Base-by-base conservation (phyloP, 148 eudicot genomes). In the Heliosperma pusillum region DNA sequence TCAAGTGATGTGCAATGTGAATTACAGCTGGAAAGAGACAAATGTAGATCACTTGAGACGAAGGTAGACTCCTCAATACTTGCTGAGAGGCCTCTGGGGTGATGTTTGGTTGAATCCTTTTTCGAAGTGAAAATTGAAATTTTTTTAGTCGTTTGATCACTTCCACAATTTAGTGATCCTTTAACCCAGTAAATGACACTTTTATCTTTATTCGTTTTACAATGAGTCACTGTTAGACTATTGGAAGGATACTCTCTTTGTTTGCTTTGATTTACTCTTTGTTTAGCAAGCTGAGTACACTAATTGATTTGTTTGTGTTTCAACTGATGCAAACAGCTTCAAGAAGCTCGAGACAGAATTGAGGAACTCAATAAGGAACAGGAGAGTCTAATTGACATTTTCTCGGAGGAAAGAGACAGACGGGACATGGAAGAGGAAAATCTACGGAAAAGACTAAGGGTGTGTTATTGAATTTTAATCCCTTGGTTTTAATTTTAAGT, bases 341-440 rank as follows among this genome's bases (percentile, higher is more conserved):
- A 78, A 75, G 90, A 81, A 70, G 82, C 84, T 22, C 80, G 80
- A 66, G 42, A 36, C 10, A 86, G 76, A 69, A 73, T 85, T 59
- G 83, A 86, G 44, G 85, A 71, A 33, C 76, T 85, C 45, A 89
- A 87, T 83, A 85, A 85, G 83, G 97, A 91, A 68, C 98, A 91
- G 71, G 98, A 91, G 66, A 80, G 83, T 63, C 76, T 90, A 45
- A 84, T 90, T 44, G 87, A 80, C 73, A 76, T 82, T 55, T 87
- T 91, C 81, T 68, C 86, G 15, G 96, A 91, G 69, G 98, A 94
- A 82, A 85, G 97, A 74, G 83, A 81, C 78, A 85, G 91, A 59
- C 84, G 95, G 66, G 90, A 88, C 52, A 16, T 17, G 22, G 93
- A 89, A 80, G 93, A 91, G 73, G 89, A 86, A 82, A 77, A 50